Evolutionary conservation across 768 basidiomycete genomes (phyloP).

Genomic region (Collybia mongolica): DNA sequence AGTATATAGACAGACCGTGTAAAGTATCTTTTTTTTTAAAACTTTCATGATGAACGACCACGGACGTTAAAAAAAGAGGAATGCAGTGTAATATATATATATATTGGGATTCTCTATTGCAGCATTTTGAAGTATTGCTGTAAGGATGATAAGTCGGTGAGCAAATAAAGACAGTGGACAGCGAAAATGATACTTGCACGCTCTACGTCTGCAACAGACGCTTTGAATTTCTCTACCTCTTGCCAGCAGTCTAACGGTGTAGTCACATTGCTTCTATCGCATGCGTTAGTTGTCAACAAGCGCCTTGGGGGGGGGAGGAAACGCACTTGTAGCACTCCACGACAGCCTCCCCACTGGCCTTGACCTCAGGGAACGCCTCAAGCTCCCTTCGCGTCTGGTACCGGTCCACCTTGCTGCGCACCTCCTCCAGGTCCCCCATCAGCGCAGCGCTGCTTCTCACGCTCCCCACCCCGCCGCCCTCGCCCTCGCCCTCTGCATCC

Average conservation of each 20-base stretch:
- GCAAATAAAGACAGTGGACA: constrained; percentile 7
- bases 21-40: constrained; percentile 6
- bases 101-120: constrained; percentile 27
- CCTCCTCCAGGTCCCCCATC: constrained; percentile 73
- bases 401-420: constrained; percentile 69
- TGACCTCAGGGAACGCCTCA: constrained; percentile 53
- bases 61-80: neutral
- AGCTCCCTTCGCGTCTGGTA: constrained; percentile 59
- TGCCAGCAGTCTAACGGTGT: constrained; percentile 73
- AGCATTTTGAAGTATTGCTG: constrained; percentile 68
- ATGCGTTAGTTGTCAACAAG: constrained; percentile 13
- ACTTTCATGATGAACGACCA: constrained; percentile 5
- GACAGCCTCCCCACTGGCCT: constrained; percentile 56
- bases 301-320: too few species aligned
- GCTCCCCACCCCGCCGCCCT: constrained; percentile 27
- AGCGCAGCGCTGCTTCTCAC: constrained; percentile 62
- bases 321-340: constrained; percentile 75
- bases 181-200: constrained; percentile 42
- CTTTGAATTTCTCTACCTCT: constrained; percentile 70
- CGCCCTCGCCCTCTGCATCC: constrained; percentile 27
- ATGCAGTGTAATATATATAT: constrained; percentile 1
- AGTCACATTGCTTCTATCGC: constrained; percentile 42
- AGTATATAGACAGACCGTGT: constrained; percentile 5
- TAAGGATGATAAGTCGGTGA: neutral
- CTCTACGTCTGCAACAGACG: constrained; percentile 65